A percentile compares a stretch with the other conserved stretches of the same genome.
phyloP scores from a whole-genome alignment of 495 filamentous ascomycete species.

The Neurospora pannonica region DNA sequence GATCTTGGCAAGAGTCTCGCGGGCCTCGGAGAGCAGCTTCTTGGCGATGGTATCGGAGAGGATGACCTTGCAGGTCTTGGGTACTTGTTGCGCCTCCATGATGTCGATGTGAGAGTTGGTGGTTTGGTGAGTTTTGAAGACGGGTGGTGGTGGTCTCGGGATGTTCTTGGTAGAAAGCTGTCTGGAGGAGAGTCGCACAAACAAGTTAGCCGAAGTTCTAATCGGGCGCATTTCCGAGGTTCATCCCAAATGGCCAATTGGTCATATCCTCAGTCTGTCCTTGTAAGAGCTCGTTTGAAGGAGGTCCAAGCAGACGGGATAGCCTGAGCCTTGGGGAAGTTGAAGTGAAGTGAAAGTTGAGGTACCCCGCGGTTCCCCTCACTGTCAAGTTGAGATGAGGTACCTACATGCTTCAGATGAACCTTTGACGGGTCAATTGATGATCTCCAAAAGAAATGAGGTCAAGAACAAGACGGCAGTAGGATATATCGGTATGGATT shows the following conservation, averaged over 20 bases:
- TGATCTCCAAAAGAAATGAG: neutral
- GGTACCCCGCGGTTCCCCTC: neutral
- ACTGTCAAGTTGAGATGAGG: neutral
- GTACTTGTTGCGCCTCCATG: conserved; percentile 36
- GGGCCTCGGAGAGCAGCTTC: conserved; percentile 66
- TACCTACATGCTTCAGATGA: neutral
- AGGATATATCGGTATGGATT: neutral
- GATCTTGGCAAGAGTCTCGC: conserved; percentile 57
- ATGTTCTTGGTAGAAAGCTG: neutral
- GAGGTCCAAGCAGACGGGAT: neutral
- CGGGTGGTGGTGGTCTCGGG: neutral
- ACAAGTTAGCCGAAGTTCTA: neutral
- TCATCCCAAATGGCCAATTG: neutral
- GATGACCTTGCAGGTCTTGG: conserved; percentile 81
- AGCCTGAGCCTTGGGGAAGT: neutral
- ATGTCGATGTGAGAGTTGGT: neutral
- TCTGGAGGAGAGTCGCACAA: neutral
- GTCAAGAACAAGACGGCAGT: neutral
- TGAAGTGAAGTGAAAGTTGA: neutral
- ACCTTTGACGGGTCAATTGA: neutral
- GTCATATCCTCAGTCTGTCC: neutral
- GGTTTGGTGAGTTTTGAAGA: neutral
- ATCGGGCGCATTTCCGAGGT: neutral
- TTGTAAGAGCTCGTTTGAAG: neutral
- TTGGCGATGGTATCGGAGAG: conserved; percentile 77